These are phyloP conservation scores for Antrodiella citrinella DNA, from an alignment of 768 basidiomycete genomes.

Conservation along the genomic window DNA sequence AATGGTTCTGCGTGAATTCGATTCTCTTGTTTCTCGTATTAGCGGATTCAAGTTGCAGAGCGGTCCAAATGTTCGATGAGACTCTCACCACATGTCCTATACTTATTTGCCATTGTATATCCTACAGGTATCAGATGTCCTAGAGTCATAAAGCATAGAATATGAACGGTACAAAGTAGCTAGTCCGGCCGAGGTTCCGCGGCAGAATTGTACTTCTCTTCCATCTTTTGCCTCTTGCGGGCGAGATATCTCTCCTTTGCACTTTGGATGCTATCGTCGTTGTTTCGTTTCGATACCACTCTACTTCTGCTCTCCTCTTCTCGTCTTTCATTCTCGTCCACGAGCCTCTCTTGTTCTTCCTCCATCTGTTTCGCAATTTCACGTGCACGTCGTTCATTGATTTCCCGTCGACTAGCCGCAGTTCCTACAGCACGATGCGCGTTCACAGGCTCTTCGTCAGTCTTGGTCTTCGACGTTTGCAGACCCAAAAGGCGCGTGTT, in stretches of 20 bases:
- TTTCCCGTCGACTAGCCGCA: conserved; percentile 73
- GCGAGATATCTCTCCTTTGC: conserved; percentile 70
- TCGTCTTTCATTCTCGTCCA: conserved; percentile 45
- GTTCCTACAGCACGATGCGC: conserved; percentile 75
- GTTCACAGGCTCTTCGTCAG: conserved; percentile 29
- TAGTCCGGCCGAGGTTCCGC: neutral
- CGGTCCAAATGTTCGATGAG: neutral
- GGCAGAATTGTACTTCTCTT: conserved; percentile 22
- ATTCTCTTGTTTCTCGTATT: conserved; percentile 37
- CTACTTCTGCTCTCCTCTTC: conserved; percentile 62
- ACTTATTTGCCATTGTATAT: neutral
- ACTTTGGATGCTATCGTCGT: conserved; percentile 60
- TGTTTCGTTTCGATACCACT: conserved; percentile 67
- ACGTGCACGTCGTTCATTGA: conserved; percentile 72
- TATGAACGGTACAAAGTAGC: neutral
- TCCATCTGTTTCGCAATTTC: conserved; percentile 77
- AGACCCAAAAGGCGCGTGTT: conserved; percentile 68
- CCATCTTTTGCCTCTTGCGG: conserved; percentile 72
- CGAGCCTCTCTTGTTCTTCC: conserved; percentile 57
- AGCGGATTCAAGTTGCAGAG: conserved; percentile 25
- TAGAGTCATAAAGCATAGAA: neutral
- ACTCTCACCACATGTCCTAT: too few species aligned
- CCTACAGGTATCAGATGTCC: neutral
- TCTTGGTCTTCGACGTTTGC: conserved; percentile 21
- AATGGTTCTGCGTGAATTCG: conserved; percentile 43